Conservation (phyloP, 805 yeast genomes). For the Naumovozyma baii region DNA sequence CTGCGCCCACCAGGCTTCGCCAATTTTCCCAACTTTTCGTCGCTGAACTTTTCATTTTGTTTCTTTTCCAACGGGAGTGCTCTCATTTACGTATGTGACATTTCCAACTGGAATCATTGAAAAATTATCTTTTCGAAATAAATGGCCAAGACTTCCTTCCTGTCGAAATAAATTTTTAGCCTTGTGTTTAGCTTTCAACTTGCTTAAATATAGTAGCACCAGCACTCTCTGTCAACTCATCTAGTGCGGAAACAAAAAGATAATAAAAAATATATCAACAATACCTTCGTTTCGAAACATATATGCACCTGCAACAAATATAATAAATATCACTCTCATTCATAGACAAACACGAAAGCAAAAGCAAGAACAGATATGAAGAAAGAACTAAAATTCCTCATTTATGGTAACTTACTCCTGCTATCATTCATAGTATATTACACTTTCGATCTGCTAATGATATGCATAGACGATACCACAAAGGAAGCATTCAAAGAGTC, state of each 20-base stretch:
- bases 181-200: too few species aligned
- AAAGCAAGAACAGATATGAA: conserved; percentile 34
- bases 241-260: too few species aligned
- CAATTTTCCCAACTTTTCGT: background rate
- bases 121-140: too few species aligned
- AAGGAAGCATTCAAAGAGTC: conserved; percentile 49
- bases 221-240: too few species aligned
- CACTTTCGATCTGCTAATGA: conserved; percentile 59
- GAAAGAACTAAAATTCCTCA: conserved; percentile 50
- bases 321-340: background rate
- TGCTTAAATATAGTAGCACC: too few species aligned
- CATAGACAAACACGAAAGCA: background rate
- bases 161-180: too few species aligned
- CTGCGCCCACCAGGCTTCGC: background rate
- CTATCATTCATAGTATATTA: conserved; percentile 45
- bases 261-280: too few species aligned
- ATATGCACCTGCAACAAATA: background rate
- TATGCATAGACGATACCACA: conserved; percentile 58
- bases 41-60: background rate
- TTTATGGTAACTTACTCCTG: conserved; percentile 47
- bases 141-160: too few species aligned
- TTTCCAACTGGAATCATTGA: too few species aligned
- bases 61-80: background rate
- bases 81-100: too few species aligned
- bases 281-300: too few species aligned